Evolutionary conservation across 768 basidiomycete genomes (phyloP).

Genomic region (Suillus ampliporus): DNA sequence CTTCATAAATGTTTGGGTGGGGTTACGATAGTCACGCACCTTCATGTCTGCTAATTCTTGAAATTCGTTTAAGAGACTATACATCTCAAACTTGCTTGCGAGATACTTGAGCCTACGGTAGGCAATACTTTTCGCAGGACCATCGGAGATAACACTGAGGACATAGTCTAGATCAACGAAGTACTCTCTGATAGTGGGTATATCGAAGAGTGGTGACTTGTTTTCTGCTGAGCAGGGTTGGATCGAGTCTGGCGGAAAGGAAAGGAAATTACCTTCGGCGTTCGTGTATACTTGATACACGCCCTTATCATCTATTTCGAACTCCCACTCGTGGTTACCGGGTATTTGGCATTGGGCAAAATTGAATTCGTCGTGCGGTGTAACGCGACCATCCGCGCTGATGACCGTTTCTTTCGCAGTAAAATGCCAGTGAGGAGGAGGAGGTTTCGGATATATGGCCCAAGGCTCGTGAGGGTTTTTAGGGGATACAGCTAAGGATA

Average conservation of each 20-base stretch:
- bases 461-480: constrained; percentile 60
- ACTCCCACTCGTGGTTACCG: constrained; percentile 62
- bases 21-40: constrained; percentile 48
- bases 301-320: constrained; percentile 83
- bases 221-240: constrained; percentile 27
- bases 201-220: constrained; percentile 69
- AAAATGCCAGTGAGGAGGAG: constrained; percentile 97
- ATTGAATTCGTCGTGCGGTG: constrained; percentile 54
- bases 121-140: constrained; percentile 95
- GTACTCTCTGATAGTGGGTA: constrained; percentile 91
- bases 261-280: constrained; percentile 11
- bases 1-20: not conserved
- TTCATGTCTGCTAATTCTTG: constrained; percentile 98
- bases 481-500: constrained; percentile 28
- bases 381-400: constrained; percentile 42
- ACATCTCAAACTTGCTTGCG: constrained; percentile 93
- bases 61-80: constrained; percentile 88
- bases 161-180: constrained; percentile 95
- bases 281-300: constrained; percentile 84
- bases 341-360: constrained; percentile 81
- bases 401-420: constrained; percentile 53
- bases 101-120: constrained; percentile 91
- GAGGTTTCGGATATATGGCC: constrained; percentile 92
- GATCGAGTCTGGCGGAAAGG: not conserved
- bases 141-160: constrained; percentile 89